Percentiles rank a stretch among this genome's conserved stretches.
phyloP scores from a whole-genome alignment of 2,329 filamentous ascomycete species.

The Scorias spongiosa region DNA sequence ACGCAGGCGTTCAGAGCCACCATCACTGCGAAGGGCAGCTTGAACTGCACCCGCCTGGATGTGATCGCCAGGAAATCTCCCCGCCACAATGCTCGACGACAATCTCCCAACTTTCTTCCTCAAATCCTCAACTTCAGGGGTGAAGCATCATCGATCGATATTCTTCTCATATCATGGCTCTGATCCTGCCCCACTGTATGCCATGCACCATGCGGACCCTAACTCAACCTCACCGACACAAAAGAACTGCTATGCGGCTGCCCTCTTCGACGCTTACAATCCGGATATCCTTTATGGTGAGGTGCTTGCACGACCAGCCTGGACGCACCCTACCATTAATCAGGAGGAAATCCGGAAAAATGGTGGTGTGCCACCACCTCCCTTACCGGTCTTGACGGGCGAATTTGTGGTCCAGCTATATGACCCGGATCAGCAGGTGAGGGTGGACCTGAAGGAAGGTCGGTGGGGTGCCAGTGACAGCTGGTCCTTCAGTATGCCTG shows the following conservation, averaged over 20 bases:
- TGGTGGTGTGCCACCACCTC: conserved; percentile 48
- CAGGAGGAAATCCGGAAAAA: conserved; percentile 62
- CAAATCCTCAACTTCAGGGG: conserved; percentile 34
- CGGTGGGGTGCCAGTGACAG: conserved; percentile 66
- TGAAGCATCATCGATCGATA: conserved; percentile 38
- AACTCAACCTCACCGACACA: conserved; percentile 42
- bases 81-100: conserved; percentile 63
- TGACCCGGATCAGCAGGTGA: conserved; percentile 75
- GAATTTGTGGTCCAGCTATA: conserved; percentile 79
- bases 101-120: conserved; percentile 65
- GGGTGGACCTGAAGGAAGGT: conserved; percentile 54
- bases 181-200: conserved; percentile 65
- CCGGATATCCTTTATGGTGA: conserved; percentile 76
- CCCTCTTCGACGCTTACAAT: conserved; percentile 68
- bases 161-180: conserved; percentile 57
- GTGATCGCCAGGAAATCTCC: no score
- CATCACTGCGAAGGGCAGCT: no score
- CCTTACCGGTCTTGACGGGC: conserved; percentile 59
- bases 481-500: conserved; percentile 89
- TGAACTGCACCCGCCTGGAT: no score
- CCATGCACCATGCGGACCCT: conserved; percentile 63
- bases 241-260: conserved; percentile 73
- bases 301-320: conserved; percentile 69
- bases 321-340: conserved; percentile 68
- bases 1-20: no score